Evolutionary conservation across 371 early-diverging fungal species (phyloP), one percentile per base, ranked within the genome.

Genomic region (Mortierella sp.): DNA sequence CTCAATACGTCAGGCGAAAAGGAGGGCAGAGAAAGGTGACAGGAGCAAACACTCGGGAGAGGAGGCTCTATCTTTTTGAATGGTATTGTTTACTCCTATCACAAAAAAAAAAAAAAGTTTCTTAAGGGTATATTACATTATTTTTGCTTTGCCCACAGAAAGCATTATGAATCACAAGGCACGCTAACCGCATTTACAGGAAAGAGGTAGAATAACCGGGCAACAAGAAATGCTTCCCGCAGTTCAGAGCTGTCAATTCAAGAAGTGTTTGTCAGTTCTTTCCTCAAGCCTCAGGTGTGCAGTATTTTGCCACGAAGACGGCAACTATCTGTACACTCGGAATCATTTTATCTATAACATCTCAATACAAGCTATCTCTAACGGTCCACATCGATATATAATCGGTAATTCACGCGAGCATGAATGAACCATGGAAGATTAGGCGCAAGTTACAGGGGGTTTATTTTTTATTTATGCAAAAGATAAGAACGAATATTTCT

Each of bases 91-190:
- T 57, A 57, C 31, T 15, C 17, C 35, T 15, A 8, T 19, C 35
- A 56, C 31, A 56, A 35, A 57, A 57, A 57, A 35, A 57, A 57
- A 57, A 58, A 58, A 35, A 55, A 55, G 26, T 26, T 5, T 13
- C 31, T 58, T 58, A 58, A 58, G 58, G 58, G 58, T 58, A 32
- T 3, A n/a, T 35, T 55, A n/a, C 55, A 28, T 23, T n/a, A 7
- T 49, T 17, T 17, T 7, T 17, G 23, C 23, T 7, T 49, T 49
- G 17, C 7, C n/a, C n/a, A n/a, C n/a, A n/a, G n/a, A n/a, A n/a
- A n/a, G n/a, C n/a, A n/a, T n/a, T n/a, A n/a, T n/a, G n/a, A n/a
- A n/a, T n/a, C n/a, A n/a, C n/a, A n/a, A n/a, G n/a, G n/a, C n/a
- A n/a, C n/a, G n/a, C n/a, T n/a, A n/a, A n/a, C n/a, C n/a, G n/a